Evolutionary conservation across 805 yeast species (phyloP).

Genomic region (Teunomyces pallodes): DNA sequence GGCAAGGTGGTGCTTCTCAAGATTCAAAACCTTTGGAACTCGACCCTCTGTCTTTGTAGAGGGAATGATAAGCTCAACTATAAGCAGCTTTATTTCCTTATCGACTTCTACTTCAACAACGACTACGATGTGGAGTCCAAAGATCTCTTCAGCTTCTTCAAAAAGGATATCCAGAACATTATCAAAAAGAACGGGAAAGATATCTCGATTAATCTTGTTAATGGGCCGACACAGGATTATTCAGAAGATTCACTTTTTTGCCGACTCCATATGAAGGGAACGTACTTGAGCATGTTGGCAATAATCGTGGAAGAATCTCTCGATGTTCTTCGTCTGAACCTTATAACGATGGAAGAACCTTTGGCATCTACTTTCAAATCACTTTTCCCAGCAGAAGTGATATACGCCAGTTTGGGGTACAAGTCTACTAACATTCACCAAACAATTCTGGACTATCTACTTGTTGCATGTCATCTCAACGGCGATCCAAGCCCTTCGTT

Average conservation of each 20-base stretch:
- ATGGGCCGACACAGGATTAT: slow-evolving; percentile 3
- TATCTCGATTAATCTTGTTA: slow-evolving; percentile 8
- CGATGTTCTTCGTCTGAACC: slow-evolving; percentile 14
- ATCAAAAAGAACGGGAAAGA: slow-evolving; percentile 16
- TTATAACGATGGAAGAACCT: slow-evolving; percentile 9
- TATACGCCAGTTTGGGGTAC: slow-evolving; percentile 14
- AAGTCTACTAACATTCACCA: slow-evolving; percentile 11
- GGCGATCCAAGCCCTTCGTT: slow-evolving; percentile 12
- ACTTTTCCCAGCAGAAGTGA: slow-evolving; percentile 25
- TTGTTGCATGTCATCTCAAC: background rate
- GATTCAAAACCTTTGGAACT: slow-evolving; percentile 28
- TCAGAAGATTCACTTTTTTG: slow-evolving; percentile 16
- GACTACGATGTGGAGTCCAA: slow-evolving; percentile 19
- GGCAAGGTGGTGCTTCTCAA: slow-evolving; percentile 11
- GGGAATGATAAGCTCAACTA: slow-evolving; percentile 19
- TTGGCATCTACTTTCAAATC: slow-evolving; percentile 12
- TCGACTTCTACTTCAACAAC: slow-evolving; percentile 28
- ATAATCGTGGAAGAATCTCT: slow-evolving; percentile 32
- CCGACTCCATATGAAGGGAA: slow-evolving; percentile 21
- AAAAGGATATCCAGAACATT: slow-evolving; percentile 19
- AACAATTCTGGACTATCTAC: slow-evolving; percentile 12
- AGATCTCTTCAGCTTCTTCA: slow-evolving; percentile 23
- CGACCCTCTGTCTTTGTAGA: slow-evolving; percentile 15
- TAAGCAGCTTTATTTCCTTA: slow-evolving; percentile 25
- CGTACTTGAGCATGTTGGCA: slow-evolving; percentile 28